Conservation (phyloP, 1,139 yeast species). For the Lodderomyces beijingensis region DNA sequence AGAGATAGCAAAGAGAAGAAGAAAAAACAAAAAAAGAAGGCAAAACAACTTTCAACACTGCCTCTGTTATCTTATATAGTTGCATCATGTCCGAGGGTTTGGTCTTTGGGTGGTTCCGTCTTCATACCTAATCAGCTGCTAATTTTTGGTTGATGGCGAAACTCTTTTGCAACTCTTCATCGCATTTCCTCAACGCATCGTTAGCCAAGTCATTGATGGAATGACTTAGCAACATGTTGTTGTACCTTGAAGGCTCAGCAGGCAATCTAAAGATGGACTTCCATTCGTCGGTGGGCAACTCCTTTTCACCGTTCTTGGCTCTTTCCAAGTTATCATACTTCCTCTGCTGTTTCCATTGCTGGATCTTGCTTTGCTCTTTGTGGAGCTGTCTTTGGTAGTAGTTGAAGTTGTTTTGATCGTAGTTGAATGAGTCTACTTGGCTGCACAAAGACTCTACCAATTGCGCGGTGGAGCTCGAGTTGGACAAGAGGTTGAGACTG, state of each 20-base stretch:
- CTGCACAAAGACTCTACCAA: constrained; percentile 67
- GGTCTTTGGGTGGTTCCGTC: too few relatives aligned
- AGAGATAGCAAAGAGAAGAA: background rate
- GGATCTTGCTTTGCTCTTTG: constrained; percentile 66
- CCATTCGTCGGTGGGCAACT: constrained; percentile 63
- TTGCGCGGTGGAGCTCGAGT: constrained; percentile 44
- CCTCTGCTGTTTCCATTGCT: constrained; percentile 73
- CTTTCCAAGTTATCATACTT: constrained; percentile 65
- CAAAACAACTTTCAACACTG: too few relatives aligned
- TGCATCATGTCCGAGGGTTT: too few relatives aligned
- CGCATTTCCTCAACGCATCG: constrained; percentile 61
- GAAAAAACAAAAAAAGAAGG: background rate
- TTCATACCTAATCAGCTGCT: constrained; percentile 2
- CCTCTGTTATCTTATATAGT: too few relatives aligned
- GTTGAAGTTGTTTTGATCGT: constrained; percentile 79
- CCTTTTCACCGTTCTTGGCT: constrained; percentile 53
- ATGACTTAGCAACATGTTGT: constrained; percentile 65
- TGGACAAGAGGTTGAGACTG: constrained; percentile 39
- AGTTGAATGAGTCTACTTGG: constrained; percentile 73
- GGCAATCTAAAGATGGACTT: constrained; percentile 64
- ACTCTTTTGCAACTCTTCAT: constrained; percentile 59
- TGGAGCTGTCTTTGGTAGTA: constrained; percentile 76
- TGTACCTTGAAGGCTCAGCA: constrained; percentile 71
- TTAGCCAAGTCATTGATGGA: constrained; percentile 68
- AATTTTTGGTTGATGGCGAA: constrained; percentile 54